Base-by-base conservation (phyloP, 164 flowering plant genomes). In the Chimonanthus salicifolius region DNA sequence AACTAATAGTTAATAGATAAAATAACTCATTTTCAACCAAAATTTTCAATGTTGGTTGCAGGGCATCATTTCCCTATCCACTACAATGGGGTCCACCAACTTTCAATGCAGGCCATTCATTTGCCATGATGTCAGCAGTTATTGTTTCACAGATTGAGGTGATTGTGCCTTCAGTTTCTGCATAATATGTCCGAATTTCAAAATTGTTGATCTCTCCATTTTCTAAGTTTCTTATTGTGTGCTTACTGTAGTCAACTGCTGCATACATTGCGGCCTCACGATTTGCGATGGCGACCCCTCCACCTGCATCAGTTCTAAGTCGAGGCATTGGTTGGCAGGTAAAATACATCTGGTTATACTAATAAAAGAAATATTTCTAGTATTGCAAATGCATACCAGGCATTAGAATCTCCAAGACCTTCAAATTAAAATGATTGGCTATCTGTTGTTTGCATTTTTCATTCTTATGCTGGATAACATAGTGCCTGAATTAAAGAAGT, bases 61-160 rank as follows among this genome's bases (percentile, higher is more conserved):
- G 73, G 73, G 11, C 90, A 80, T 90, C 79, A 81, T 87, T 90
- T 63, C 94, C 94, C 21, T 90, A 92, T 74, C 97, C 97, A 51
- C 78, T 92, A 67, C 92, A 92, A 74, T 92, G 94, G 94, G 97
- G 97, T 5, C 87, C 94, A 0, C 97, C 94, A 48, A 90, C 94
- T 7, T 92, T 92, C 81, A 78, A 90, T 7, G 94, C 90, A 0
- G 93, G 93, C 18, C 94, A 90, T 83, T 81, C 87, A 45, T 87
- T 92, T 81, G 97, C 93, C 15, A 90, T 92, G 90, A 90, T 92
- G 94, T 84, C 93, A 69, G 85, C 92, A 13, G 94, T 89, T 68
- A 84, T 92, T 64, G 94, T 92, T 18, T 88, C 97, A 7, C 89
- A 88, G 90, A 86, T 89, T 73, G 94, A 92, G 94, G 97, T 92